Evolutionary conservation across 2,329 filamentous ascomycete genomes (phyloP).

Genomic region (Teratosphaeria zuluensis): DNA sequence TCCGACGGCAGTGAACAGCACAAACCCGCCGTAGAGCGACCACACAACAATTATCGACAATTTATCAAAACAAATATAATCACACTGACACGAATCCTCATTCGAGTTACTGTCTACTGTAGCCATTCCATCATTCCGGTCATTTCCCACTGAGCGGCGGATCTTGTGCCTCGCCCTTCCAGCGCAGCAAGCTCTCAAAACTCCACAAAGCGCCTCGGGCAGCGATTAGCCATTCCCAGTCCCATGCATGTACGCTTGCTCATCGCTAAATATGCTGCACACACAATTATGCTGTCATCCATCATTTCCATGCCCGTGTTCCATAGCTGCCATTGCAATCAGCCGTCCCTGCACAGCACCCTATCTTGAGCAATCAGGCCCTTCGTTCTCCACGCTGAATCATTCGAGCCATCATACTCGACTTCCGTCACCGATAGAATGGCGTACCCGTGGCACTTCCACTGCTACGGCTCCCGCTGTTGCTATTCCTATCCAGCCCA

Average conservation of each 20-base stretch:
- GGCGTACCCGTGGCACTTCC: not conserved
- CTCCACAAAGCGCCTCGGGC: not conserved
- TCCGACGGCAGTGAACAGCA: not conserved
- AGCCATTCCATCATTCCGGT: not conserved
- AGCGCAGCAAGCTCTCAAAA: not conserved
- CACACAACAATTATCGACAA: not conserved
- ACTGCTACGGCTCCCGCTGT: conserved; percentile 1
- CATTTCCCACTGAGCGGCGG: not conserved
- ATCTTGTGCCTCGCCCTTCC: not conserved
- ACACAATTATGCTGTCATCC: not conserved
- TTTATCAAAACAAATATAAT: not conserved
- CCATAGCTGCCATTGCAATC: not conserved
- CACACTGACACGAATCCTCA: not conserved
- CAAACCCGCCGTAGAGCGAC: not conserved
- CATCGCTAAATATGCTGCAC: not conserved
- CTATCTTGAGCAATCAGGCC: too few species aligned
- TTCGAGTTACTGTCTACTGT: not conserved
- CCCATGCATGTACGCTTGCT: not conserved
- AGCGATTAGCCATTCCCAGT: not conserved
- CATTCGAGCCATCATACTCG: too few species aligned
- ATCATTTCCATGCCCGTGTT: not conserved
- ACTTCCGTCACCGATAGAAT: not conserved
- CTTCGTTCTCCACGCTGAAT: not conserved
- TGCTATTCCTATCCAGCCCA: conserved; percentile 7
- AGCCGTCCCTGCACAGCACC: too few species aligned